Evolutionary conservation across 192 early-diverging fungal species (phyloP), one percentile per base, ranked within the genome.

Genomic region (Lobulomyces angularis): DNA sequence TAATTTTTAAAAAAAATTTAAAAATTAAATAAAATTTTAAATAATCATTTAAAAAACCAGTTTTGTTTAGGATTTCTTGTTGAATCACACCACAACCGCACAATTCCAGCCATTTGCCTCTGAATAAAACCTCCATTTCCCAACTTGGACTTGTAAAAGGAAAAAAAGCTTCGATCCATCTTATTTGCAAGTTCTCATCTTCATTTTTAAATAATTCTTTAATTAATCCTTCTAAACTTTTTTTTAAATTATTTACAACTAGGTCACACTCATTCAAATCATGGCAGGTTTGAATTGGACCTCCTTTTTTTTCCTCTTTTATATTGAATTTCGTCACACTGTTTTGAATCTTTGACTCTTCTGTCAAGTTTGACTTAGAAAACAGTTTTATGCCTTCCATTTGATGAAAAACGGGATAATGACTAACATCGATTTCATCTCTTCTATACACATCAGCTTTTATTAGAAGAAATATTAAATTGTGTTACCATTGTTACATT

Each of bases 331-430:
- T 9, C 4, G 35, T 37, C 5, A 37, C 35, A 5, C 25, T 35
- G 14, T 27, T 17, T 3, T 14, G 17, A 17, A 23, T 5, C 43
- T 18, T 16, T 43, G n/a, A 5, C 41, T 28, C 40, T n/a, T 7
- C 40, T 29, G 41, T 39, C 17, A 65, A 27, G 5, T 45, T 36
- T 12, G 49, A 31, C 20, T 63, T 48, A 16, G 70, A 57, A 55
- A 84, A 84, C 20, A 74, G 56, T 28, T 81, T 77, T 23, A 90
- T 79, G 5, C 89, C 94, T 48, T 97, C 94, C 81, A 97, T 93
- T 56, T 97, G 94, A 49, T 97, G 94, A 56, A 97, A 97, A 3
- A 88, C 87, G 0, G 94, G 94, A 56, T 95, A 97, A 51, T 97
- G 94, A 41, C 73, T 82, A 3, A 79, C 67, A 49, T 97, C 90